Conservation (phyloP, 345 rosid genomes). For the Nephelium lappaceum region DNA sequence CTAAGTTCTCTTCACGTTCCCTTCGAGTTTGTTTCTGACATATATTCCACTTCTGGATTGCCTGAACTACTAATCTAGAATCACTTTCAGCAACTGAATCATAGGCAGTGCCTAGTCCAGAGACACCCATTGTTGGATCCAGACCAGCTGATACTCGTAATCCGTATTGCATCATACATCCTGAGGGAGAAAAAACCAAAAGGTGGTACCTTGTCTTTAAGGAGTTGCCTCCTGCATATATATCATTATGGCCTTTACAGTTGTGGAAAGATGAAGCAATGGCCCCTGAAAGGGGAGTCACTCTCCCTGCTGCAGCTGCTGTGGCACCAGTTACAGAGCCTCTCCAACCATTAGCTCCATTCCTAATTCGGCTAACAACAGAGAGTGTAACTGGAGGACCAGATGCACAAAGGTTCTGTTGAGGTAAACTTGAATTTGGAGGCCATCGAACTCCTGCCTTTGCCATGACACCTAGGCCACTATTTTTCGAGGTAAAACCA, state of each 20-base stretch:
- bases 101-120: slow-evolving; percentile 40
- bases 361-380: slow-evolving; percentile 81
- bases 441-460: slow-evolving; percentile 48
- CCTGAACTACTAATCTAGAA: slow-evolving; percentile 64
- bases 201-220: slow-evolving; percentile 56
- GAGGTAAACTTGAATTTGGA: slow-evolving; percentile 36
- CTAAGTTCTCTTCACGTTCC: slow-evolving; percentile 72
- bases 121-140: slow-evolving; percentile 35
- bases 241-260: slow-evolving; percentile 49
- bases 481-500: slow-evolving; percentile 32
- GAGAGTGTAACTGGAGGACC: slow-evolving; percentile 72
- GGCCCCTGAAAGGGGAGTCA: slow-evolving; percentile 63
- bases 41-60: slow-evolving; percentile 86
- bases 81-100: slow-evolving; percentile 64
- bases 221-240: slow-evolving; percentile 32
- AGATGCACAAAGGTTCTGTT: slow-evolving; percentile 40
- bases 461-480: slow-evolving; percentile 30
- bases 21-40: slow-evolving; percentile 72
- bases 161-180: slow-evolving; percentile 78
- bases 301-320: slow-evolving; percentile 84
- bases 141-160: slow-evolving; percentile 43
- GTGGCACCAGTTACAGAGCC: slow-evolving; percentile 80
- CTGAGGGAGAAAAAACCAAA: slow-evolving; percentile 82
- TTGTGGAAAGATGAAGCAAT: slow-evolving; percentile 75
- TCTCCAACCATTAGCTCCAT: slow-evolving; percentile 77